A percentile compares a stretch with the other conserved stretches of the same genome.
phyloP scores from a whole-genome alignment of 345 rosid genomes.

The Salix caprea region DNA sequence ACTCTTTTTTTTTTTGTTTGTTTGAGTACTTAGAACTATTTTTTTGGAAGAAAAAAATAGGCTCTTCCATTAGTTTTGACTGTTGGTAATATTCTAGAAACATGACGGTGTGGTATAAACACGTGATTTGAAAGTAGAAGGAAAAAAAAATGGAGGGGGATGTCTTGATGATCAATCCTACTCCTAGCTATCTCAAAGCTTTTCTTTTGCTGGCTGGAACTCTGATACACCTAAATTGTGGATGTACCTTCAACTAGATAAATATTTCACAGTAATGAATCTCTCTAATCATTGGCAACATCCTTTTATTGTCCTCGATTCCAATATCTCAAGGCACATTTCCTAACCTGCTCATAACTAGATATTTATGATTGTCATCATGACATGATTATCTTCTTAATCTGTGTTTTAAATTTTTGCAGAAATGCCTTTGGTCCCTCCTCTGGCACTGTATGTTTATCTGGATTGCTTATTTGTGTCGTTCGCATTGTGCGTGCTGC shows the following conservation, averaged over 20 bases:
- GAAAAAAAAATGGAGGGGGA: not conserved
- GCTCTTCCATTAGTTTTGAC: too few species aligned
- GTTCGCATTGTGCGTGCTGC: conserved; percentile 79
- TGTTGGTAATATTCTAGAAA: too few species aligned
- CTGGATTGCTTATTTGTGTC: conserved; percentile 64
- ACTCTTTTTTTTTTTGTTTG: too few species aligned
- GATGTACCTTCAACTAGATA: not conserved
- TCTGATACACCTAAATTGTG: not conserved
- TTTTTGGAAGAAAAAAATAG: too few species aligned
- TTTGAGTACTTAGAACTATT: too few species aligned
- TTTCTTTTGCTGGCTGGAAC: not conserved
- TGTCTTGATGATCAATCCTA: not conserved
- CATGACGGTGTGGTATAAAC: too few species aligned
- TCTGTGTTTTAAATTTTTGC: conserved; percentile 23
- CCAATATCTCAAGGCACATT: not conserved
- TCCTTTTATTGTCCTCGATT: not conserved
- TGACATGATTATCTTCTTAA: not conserved
- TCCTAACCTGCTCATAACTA: not conserved
- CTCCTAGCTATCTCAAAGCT: not conserved
- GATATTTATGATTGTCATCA: not conserved
- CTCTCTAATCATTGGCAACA: not conserved
- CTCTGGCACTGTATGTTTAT: conserved; percentile 78
- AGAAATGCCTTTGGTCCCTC: conserved; percentile 92
- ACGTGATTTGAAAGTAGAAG: too few species aligned
- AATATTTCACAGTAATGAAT: not conserved